Percentiles rank a stretch among this genome's conserved stretches.
phyloP scores from a whole-genome alignment of 306 rosid genomes.

The Vachellia pachyceras region DNA sequence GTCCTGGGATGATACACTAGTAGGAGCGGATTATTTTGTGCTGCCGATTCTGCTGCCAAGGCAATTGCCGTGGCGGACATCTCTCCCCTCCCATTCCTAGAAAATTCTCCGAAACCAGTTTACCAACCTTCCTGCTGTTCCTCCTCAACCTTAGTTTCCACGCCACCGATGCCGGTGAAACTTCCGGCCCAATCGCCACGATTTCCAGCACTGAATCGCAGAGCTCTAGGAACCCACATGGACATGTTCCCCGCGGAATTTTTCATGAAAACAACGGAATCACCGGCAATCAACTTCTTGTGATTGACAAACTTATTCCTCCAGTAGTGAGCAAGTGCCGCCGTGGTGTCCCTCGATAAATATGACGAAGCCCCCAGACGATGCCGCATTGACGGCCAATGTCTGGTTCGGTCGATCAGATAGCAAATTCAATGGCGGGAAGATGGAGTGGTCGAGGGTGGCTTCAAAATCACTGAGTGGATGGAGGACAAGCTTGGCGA shows the following conservation, averaged over 20 bases:
- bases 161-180: constrained; percentile 37
- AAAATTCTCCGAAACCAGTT: constrained; percentile 21
- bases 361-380: constrained; percentile 73
- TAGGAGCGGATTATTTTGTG: constrained; percentile 59
- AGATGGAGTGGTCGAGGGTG: constrained; percentile 38
- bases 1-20: constrained; percentile 72
- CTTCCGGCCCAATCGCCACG: constrained; percentile 31
- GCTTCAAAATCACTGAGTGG: constrained; percentile 35
- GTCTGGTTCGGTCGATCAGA: constrained; percentile 73
- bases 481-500: constrained; percentile 53
- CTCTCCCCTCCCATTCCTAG: constrained; percentile 54
- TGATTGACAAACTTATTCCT: constrained; percentile 77
- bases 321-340: constrained; percentile 88
- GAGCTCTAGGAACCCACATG: constrained; percentile 68
- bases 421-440: constrained; percentile 62
- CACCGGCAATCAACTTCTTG: constrained; percentile 77
- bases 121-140: constrained; percentile 19
- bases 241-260: constrained; percentile 46
- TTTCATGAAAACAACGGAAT: constrained; percentile 69
- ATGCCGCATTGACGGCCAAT: constrained; percentile 57
- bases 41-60: constrained; percentile 66
- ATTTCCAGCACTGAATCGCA: constrained; percentile 15
- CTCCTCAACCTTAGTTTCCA: constrained; percentile 32
- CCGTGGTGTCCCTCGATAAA: constrained; percentile 76
- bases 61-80: constrained; percentile 47